Conservation (phyloP, 495 filamentous ascomycete genomes). For the Penicillium argentinense region DNA sequence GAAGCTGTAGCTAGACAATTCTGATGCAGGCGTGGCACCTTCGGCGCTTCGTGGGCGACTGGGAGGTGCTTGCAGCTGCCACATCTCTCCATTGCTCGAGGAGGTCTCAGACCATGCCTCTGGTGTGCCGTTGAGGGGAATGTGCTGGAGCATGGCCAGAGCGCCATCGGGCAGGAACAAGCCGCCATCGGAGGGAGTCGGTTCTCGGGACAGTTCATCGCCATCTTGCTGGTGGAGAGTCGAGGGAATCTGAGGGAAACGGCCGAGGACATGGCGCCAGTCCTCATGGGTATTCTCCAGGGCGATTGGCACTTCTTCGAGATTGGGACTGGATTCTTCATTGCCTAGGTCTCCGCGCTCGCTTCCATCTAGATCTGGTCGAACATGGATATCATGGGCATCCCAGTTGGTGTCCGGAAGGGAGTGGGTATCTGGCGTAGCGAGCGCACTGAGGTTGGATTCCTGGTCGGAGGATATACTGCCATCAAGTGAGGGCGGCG, state of each 20-base stretch:
- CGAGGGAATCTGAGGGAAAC: constrained; percentile 35
- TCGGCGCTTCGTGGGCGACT: constrained; percentile 41
- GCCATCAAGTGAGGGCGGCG: constrained; percentile 85
- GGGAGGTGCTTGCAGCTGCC: constrained; percentile 33
- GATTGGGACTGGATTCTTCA: constrained; percentile 10
- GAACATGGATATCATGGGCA: constrained; percentile 35
- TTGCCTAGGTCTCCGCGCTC: constrained; percentile 16
- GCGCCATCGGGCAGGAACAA: constrained; percentile 78
- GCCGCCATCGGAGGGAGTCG: constrained; percentile 55
- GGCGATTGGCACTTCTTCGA: constrained; percentile 34
- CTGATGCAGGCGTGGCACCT: constrained; percentile 47
- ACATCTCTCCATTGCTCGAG: constrained; percentile 52
- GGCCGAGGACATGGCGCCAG: constrained; percentile 40
- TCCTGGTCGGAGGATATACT: constrained; percentile 84
- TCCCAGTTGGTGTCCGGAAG: constrained; percentile 51
- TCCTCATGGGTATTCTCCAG: constrained; percentile 37
- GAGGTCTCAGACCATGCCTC: constrained; percentile 45
- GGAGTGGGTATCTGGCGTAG: constrained; percentile 71
- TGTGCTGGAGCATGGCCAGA: constrained; percentile 71
- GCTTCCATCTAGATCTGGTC: constrained; percentile 28
- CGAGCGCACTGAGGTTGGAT: constrained; percentile 72
- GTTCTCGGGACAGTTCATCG: constrained; percentile 30
- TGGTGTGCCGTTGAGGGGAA: constrained; percentile 57
- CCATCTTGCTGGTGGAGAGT: constrained; percentile 19
- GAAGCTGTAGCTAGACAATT: constrained; percentile 54